Evolutionary conservation across 805 yeast species (phyloP), one percentile per base, ranked within the genome.

Genomic region (Nakazawaea anatomiae): DNA sequence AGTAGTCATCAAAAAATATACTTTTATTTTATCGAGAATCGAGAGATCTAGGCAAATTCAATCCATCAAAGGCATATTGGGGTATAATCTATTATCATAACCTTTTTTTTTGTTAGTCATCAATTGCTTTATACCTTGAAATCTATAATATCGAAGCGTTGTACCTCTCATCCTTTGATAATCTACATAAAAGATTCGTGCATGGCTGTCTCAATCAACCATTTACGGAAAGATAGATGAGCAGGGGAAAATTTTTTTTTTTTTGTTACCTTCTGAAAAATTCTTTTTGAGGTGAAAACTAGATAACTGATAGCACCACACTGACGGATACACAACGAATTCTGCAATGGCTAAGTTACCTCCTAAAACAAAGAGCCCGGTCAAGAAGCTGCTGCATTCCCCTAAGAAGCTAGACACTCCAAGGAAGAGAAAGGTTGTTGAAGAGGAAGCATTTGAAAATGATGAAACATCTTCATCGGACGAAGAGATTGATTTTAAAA

Each of bases 401-500:
- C 49, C 44, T 10, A 46, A 41, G 42, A 47, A 40, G 28, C 44
- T 40, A 35, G 56, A 48, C 18, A 53, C 52, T 18, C 44, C 30
- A 46, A 34, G 58, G 57, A 40, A 44, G 43, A 44, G 48, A 35
- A 44, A 44, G 39, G 48, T 29, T 6, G 48, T 14, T 5, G 47
- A 44, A 25, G 43, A 38, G n/a, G 31, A 29, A 10, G 48, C 44
- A 32, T 43, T 35, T 9, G 31, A 31, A 14, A 42, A 39, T 8
- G 44, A 30, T n/a, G 44, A 14, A 8, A n/a, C n/a, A 7, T 44
- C 47, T 25, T 35, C 34, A n/a, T 29, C 39, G 10, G 53, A 51
- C 12, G 53, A 51, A 4, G 53, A 51, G 11, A 14, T 46, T 30
- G 49, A 50, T 38, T 51, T 51, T 46, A 46, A 51, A 25, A 46